Evolutionary conservation across 2,329 filamentous ascomycete species (phyloP), one percentile per base, ranked within the genome.

Genomic region (Botryotinia convoluta): DNA sequence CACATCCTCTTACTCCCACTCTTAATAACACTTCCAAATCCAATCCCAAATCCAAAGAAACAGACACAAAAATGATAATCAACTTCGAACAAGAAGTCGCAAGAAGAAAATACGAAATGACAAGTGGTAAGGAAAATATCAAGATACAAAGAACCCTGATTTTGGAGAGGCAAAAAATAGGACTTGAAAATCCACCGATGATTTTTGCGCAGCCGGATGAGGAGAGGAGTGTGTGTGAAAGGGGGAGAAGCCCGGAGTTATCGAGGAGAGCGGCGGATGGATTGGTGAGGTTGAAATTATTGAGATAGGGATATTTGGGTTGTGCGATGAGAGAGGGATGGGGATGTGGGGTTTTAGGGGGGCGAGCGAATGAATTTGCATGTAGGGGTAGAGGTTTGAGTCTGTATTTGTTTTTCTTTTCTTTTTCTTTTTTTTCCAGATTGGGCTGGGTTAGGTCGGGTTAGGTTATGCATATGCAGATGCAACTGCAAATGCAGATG

Each of bases 231-330:
- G 72, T 69, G 6, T 26, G 45, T 35, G 74, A n/a, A 48, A 65
- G 4, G 67, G 69, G 59, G 10, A 51, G 29, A 42, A 64, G 44
- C 12, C n/a, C 26, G 4, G 32, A 84, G 35, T 75, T 86, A 69
- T 83, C 83, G 68, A 86, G 84, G 6, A 83, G 84, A 62, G 87
- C 87, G 14, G 87, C 85, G 20, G 86, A 85, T 77, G 87, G 86
- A 12, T 78, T 90, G 76, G 77, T 89, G 74, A 86, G 76, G 63
- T 72, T 79, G 72, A 78, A 76, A 54, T 54, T 68, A 39, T 54
- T 54, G 45, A 68, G 64, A 48, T 54, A 39, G 26, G 35, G 7
- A 14, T 10, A 3, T 26, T 29, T 35, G 42, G 26, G 32, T 61
- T 32, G 32, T n/a, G 29, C 5, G 7, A 26, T 44, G 14, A 1